Evolutionary conservation across 2,329 filamentous ascomycete genomes (phyloP).

Genomic region (Zymoseptoria passerinii): DNA sequence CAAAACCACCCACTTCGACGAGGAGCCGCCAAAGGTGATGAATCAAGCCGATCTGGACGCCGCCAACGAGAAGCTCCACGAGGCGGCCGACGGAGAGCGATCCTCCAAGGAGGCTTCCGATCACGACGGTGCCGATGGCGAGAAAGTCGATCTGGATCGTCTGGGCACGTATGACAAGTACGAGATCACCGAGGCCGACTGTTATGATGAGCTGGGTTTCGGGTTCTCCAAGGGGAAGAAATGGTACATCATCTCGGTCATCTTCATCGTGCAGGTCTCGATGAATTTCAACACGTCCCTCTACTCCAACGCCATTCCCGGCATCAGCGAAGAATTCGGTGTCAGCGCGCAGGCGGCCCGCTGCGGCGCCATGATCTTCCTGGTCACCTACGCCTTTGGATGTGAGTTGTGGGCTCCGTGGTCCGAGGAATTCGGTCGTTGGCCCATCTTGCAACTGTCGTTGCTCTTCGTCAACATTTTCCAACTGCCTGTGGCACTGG

Average conservation of each 20-base stretch:
- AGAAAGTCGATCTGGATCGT: constrained; percentile 22
- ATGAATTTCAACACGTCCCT: constrained; percentile 54
- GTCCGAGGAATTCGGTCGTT: constrained; percentile 47
- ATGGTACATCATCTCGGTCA: constrained; percentile 43
- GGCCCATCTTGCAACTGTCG: constrained; percentile 43
- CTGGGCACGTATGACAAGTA: constrained; percentile 36
- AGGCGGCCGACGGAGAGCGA: constrained; percentile 11
- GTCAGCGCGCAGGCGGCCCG: constrained; percentile 42
- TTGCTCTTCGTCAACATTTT: constrained; percentile 48
- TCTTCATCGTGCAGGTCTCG: constrained; percentile 47
- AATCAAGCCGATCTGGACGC: constrained; percentile 21
- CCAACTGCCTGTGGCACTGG: constrained; percentile 42
- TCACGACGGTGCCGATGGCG: constrained; percentile 7
- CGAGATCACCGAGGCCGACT: constrained; percentile 29
- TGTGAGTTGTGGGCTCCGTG: constrained; percentile 47
- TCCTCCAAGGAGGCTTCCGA: constrained; percentile 15
- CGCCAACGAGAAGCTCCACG: constrained; percentile 23
- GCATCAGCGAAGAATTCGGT: constrained; percentile 39
- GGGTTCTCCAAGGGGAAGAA: constrained; percentile 41
- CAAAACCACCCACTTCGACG: constrained; percentile 19
- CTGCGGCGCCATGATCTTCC: constrained; percentile 42
- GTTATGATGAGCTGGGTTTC: constrained; percentile 37
- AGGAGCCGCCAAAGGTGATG: constrained; percentile 24
- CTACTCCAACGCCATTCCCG: constrained; percentile 45
- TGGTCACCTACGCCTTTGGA: constrained; percentile 45